Percentiles rank a stretch among this genome's conserved stretches.
Evolutionary conservation across 371 early-diverging fungal species (phyloP).

Genomic region (Mortierella sp.): DNA sequence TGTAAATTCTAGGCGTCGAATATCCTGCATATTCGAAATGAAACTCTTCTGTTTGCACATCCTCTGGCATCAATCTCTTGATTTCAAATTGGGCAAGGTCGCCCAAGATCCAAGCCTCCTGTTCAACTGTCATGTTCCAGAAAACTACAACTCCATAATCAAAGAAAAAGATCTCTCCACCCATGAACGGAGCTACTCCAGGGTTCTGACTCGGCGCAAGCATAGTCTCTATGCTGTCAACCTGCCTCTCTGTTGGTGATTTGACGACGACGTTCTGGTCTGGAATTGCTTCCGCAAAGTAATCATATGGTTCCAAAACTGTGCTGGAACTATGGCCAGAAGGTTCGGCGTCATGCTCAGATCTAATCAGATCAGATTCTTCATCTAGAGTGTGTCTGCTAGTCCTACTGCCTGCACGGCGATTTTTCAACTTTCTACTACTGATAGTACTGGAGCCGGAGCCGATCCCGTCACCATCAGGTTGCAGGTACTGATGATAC

Average conservation of each 20-base stretch:
- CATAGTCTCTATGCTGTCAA: slow-evolving; percentile 12
- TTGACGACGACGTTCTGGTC: slow-evolving; percentile 1
- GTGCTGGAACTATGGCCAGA: slow-evolving; percentile 26
- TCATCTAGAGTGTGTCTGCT: slow-evolving; percentile 30
- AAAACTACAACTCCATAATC: slow-evolving; percentile 96
- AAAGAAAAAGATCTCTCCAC: slow-evolving; percentile 87
- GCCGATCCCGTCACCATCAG: slow-evolving; percentile 23
- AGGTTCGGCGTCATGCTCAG: neutral
- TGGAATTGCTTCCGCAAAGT: slow-evolving; percentile 17
- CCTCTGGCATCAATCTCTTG: slow-evolving; percentile 70
- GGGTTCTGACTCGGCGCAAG: slow-evolving; percentile 11
- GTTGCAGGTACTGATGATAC: slow-evolving; percentile 28
- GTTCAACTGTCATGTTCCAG: slow-evolving; percentile 93
- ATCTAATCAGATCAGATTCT: slow-evolving; percentile 9
- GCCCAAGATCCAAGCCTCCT: slow-evolving; percentile 84
- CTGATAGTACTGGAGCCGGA: slow-evolving; percentile 22
- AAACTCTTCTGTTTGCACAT: slow-evolving; percentile 93
- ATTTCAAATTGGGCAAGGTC: slow-evolving; percentile 77
- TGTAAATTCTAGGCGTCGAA: slow-evolving; percentile 74
- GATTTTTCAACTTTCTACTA: slow-evolving; percentile 35
- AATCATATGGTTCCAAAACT: slow-evolving; percentile 19
- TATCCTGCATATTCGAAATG: slow-evolving; percentile 81
- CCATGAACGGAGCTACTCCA: slow-evolving; percentile 59
- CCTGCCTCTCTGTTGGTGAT: neutral
- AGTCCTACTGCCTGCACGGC: slow-evolving; percentile 36